Conservation (phyloP, 2,329 filamentous ascomycete species). For the Colletotrichum lupini region DNA sequence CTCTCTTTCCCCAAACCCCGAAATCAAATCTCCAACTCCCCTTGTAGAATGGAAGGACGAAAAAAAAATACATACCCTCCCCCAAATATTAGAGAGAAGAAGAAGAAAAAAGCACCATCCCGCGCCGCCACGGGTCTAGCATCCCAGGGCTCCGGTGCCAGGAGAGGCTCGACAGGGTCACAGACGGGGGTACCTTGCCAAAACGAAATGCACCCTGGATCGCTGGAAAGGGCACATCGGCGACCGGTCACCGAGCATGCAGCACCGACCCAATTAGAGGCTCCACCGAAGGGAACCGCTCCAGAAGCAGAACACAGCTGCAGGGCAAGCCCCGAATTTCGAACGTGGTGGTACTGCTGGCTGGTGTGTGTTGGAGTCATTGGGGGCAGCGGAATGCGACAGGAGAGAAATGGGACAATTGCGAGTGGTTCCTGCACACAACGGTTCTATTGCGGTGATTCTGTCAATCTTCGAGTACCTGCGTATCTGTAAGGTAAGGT, state of each 20-base stretch:
- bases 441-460: too few relatives aligned
- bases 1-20: neutral
- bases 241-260: constrained; percentile 34
- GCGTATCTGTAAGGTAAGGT: too few relatives aligned
- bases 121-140: constrained; percentile 2
- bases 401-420: neutral
- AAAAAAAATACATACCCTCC: neutral
- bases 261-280: constrained; percentile 20
- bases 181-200: constrained; percentile 1
- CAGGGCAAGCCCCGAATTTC: constrained; percentile 10
- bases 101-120: constrained; percentile 1
- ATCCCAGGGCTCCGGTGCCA: constrained; percentile 27
- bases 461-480: too few relatives aligned
- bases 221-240: constrained; percentile 15
- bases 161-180: constrained; percentile 2
- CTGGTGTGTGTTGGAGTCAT: neutral
- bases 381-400: neutral
- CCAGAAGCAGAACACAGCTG: constrained; percentile 5
- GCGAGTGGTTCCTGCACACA: too few relatives aligned
- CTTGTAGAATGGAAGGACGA: too few relatives aligned
- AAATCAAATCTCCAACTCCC: neutral
- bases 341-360: neutral
- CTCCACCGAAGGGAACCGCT: constrained; percentile 26
- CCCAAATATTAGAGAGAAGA: neutral
- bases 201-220: neutral